A percentile compares a stretch with the other conserved stretches of the same genome.
Evolutionary conservation across 371 early-diverging fungal genomes (phyloP).

Genomic region (Umbelopsis sp.): DNA sequence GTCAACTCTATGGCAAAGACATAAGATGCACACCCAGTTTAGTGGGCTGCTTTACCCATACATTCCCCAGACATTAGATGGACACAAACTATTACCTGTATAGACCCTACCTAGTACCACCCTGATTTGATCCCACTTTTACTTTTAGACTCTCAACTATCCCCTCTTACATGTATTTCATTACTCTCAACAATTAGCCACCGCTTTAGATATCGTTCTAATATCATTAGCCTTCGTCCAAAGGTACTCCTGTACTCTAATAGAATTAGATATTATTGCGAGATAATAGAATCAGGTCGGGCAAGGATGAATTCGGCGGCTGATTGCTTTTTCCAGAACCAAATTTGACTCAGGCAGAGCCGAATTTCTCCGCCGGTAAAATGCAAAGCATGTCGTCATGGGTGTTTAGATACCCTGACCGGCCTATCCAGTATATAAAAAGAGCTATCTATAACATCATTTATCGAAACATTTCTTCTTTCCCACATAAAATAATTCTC

Average conservation of each 20-base stretch:
- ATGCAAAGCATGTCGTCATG: no score
- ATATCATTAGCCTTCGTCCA: no score
- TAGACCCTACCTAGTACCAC: neutral
- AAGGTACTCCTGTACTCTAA: neutral
- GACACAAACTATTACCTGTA: slow-evolving; percentile 3
- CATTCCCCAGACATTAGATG: slow-evolving; percentile 2
- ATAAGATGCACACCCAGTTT: neutral
- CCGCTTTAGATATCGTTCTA: no score
- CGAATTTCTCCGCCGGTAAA: slow-evolving; percentile 3
- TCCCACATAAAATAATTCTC: neutral
- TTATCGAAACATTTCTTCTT: no score
- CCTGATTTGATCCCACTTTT: neutral
- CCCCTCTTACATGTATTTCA: neutral
- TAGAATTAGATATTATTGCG: slow-evolving; percentile 11
- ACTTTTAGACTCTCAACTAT: neutral
- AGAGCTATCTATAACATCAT: no score
- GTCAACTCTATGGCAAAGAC: slow-evolving; percentile 16
- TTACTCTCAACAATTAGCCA: neutral
- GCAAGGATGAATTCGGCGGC: neutral
- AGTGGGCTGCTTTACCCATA: neutral
- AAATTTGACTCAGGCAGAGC: neutral
- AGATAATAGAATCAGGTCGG: neutral
- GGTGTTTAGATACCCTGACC: no score
- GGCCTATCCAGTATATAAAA: no score
- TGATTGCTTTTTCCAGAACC: neutral